Percentiles rank a stretch among this genome's conserved stretches.
phyloP scores from a whole-genome alignment of 1,139 yeast species.

The Debaryomyces fabryi region DNA sequence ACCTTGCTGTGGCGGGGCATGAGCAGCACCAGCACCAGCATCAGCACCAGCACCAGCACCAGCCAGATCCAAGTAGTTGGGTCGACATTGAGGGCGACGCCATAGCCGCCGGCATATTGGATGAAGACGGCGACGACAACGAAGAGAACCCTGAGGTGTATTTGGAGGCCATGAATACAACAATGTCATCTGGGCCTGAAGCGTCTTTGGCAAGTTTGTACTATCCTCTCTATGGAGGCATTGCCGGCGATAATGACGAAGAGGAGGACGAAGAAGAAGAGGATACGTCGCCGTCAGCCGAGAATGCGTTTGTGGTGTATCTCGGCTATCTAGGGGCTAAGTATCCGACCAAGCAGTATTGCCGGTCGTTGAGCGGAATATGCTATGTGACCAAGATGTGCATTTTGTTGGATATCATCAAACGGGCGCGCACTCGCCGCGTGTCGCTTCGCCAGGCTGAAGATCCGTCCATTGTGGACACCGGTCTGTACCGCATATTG shows the following conservation, averaged over 20 bases:
- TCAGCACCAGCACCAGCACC: neutral
- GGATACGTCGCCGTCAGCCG: neutral
- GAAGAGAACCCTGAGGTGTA: neutral
- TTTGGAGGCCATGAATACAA: neutral
- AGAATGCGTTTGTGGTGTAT: neutral
- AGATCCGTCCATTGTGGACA: neutral
- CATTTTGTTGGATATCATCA: neutral
- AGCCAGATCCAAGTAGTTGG: neutral
- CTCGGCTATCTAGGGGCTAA: neutral
- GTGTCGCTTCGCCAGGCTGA: neutral
- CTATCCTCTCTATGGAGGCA: neutral
- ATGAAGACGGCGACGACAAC: neutral
- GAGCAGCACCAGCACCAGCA: neutral
- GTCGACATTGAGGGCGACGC: neutral
- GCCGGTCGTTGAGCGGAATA: neutral
- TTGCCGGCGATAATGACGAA: too few species aligned
- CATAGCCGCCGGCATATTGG: neutral
- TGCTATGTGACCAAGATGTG: neutral
- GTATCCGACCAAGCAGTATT: neutral
- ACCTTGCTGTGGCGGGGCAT: neutral
- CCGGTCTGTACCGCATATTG: neutral
- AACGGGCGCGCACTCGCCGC: neutral
- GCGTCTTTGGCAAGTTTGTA: neutral
- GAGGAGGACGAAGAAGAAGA: neutral
- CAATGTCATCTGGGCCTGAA: neutral